Conservation (phyloP, 2,329 filamentous ascomycete genomes). For the Monilinia aucupariae region DNA sequence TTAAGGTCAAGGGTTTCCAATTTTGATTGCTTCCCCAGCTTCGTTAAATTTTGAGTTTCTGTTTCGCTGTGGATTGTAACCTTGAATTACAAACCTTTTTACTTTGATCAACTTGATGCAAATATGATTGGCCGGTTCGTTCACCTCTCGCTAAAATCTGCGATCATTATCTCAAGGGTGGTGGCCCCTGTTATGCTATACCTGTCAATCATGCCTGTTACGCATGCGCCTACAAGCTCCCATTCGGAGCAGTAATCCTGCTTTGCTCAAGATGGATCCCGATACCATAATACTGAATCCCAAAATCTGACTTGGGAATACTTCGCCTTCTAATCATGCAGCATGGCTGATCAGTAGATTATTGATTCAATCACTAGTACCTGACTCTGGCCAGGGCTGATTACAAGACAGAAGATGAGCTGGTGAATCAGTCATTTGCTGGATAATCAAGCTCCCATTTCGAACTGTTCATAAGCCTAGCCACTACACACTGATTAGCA, state of each 20-base stretch:
- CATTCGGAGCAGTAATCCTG: conserved; percentile 2
- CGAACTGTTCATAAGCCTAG: not conserved
- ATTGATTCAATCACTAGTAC: not conserved
- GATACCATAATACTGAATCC: not conserved
- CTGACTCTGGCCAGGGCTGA: not conserved
- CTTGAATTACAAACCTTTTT: not conserved
- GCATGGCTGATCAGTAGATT: not conserved
- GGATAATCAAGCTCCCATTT: not conserved
- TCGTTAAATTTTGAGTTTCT: not conserved
- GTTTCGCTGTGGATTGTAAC: not conserved
- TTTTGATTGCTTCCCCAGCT: too few species aligned
- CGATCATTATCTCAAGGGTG: not conserved
- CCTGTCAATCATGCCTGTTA: conserved; percentile 7
- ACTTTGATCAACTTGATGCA: not conserved
- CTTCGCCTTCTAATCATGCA: conserved; percentile 6
- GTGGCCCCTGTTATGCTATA: not conserved
- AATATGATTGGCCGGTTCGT: conserved; percentile 6
- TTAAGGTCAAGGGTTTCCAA: not conserved
- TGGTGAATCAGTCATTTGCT: not conserved
- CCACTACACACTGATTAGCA: not conserved
- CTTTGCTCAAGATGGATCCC: too few species aligned
- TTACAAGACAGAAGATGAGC: not conserved
- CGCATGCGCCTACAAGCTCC: too few species aligned
- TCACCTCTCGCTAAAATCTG: not conserved
- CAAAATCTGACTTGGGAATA: not conserved